These are phyloP conservation scores for Malassezia caprae DNA, from an alignment of 1,284 basidiomycete species.

Conservation along the genomic window DNA sequence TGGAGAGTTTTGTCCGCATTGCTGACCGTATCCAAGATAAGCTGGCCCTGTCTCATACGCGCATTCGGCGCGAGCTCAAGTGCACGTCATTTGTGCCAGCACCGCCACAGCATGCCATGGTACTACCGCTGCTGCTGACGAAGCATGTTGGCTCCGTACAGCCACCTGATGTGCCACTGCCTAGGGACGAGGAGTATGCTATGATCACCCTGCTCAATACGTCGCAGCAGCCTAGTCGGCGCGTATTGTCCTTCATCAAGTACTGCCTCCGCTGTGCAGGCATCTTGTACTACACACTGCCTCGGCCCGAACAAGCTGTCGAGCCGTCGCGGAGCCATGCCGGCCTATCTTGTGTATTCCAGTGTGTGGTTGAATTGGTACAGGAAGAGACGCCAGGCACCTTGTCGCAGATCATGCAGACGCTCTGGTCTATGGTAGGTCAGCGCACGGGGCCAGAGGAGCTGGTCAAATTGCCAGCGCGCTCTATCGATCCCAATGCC, in stretches of 20 bases:
- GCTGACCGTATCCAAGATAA: constrained; percentile 18
- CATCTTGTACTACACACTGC: constrained; percentile 51
- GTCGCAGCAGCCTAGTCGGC: constrained; percentile 28
- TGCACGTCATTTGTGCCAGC: constrained; percentile 51
- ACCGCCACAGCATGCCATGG: constrained; percentile 52
- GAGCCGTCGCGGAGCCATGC: not conserved
- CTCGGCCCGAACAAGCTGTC: not conserved
- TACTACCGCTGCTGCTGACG: constrained; percentile 39
- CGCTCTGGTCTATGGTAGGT: constrained; percentile 9
- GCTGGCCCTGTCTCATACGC: not conserved
- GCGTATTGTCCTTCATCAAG: constrained; percentile 39
- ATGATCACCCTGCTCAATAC: constrained; percentile 33
- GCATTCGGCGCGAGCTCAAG: constrained; percentile 50
- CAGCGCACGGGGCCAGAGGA: constrained; percentile 1
- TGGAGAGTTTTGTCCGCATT: constrained; percentile 50
- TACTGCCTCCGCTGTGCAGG: constrained; percentile 53
- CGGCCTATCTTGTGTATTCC: not conserved
- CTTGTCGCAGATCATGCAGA: not conserved
- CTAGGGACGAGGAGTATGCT: not conserved
- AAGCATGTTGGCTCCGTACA: not conserved
- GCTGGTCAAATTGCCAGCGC: constrained; percentile 7
- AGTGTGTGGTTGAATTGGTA: constrained; percentile 16
- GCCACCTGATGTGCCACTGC: not conserved
- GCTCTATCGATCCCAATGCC: not conserved
- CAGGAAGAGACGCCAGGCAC: constrained; percentile 6